Conservation (phyloP, 140 eudicot species). For the Oenanthe javanica region DNA sequence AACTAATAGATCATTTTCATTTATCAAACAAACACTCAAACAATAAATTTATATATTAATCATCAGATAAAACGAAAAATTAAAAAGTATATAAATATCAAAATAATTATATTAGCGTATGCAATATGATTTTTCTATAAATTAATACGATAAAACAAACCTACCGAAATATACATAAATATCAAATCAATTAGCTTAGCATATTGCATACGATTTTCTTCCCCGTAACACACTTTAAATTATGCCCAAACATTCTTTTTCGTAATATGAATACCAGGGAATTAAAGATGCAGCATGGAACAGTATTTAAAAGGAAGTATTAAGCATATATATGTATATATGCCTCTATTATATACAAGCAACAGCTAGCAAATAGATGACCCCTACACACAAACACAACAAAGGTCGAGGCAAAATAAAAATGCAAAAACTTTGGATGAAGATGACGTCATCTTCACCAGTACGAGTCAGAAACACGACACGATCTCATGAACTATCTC, state of each 20-base stretch:
- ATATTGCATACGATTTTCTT: background rate
- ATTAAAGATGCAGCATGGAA: no score
- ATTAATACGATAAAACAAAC: no score
- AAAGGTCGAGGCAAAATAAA: background rate
- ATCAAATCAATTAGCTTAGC: background rate
- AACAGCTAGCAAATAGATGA: background rate
- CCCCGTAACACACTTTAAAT: background rate
- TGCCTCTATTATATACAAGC: background rate
- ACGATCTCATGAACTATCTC: constrained; percentile 12
- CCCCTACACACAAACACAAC: background rate
- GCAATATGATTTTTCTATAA: no score
- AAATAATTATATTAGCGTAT: no score
- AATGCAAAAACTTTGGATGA: background rate
- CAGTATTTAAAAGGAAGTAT: background rate
- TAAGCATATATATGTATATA: background rate
- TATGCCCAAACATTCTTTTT: background rate
- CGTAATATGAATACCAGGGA: background rate
- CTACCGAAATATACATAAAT: background rate
- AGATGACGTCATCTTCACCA: constrained; percentile 9
- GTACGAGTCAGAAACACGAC: constrained; percentile 6
- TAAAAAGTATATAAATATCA: no score
- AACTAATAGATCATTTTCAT: no score
- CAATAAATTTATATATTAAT: no score
- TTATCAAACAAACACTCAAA: no score
- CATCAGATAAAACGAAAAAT: no score